Evolutionary conservation across 495 filamentous ascomycete species (phyloP).

Genomic region (Lasiosphaeria miniovina): DNA sequence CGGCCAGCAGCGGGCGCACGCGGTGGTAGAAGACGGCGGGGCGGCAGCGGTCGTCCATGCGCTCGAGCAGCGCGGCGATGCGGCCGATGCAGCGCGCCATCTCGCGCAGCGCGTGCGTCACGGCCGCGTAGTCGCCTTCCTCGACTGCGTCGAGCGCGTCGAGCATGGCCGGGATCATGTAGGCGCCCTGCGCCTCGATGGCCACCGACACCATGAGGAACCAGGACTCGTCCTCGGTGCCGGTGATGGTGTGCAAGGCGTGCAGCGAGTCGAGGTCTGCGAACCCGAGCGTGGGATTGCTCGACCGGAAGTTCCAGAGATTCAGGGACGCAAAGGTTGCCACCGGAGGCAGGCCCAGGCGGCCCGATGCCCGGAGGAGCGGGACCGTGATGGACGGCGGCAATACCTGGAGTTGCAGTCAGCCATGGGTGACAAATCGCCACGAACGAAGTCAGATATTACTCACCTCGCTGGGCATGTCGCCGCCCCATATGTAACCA

Average conservation of each 20-base stretch:
- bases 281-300: conserved; percentile 42
- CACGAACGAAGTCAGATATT: conserved; percentile 3
- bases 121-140: conserved; percentile 52
- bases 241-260: conserved; percentile 83
- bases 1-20: conserved; percentile 91
- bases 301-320: conserved; percentile 79
- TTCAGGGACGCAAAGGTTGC: conserved; percentile 86
- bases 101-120: conserved; percentile 60
- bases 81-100: conserved; percentile 71
- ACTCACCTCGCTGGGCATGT: conserved; percentile 31
- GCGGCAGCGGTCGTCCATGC: conserved; percentile 92
- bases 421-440: not conserved
- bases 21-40: conserved; percentile 90
- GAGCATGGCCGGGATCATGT: conserved; percentile 77
- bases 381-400: conserved; percentile 80
- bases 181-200: conserved; percentile 83
- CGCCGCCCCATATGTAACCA: conserved; percentile 71
- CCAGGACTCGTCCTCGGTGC: conserved; percentile 92
- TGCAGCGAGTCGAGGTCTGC: conserved; percentile 69
- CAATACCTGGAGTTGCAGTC: conserved; percentile 42
- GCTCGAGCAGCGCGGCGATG: conserved; percentile 61
- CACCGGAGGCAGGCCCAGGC: conserved; percentile 79
- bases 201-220: conserved; percentile 93
- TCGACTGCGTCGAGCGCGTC: conserved; percentile 68
- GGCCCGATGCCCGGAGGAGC: conserved; percentile 67